phyloP scores from a whole-genome alignment of 139 green algal species.

The Zygnema circumcarinatum region DNA sequence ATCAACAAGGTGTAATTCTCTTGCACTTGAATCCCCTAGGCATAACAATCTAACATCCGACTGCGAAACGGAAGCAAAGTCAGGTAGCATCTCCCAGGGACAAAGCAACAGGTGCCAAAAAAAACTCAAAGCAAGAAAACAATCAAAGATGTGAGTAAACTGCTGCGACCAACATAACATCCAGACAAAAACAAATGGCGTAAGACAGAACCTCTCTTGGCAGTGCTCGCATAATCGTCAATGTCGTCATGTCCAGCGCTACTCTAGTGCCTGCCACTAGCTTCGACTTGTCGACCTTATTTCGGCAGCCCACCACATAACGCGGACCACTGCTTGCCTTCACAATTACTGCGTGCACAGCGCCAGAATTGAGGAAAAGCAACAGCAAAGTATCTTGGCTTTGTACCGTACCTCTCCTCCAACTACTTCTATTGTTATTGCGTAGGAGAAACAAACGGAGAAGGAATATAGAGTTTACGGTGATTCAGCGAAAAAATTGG shows the following conservation, averaged over 20 bases:
- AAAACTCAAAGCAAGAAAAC: too few species aligned
- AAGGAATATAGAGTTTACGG: background rate
- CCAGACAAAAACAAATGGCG: background rate
- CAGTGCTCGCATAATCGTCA: constrained; percentile 98
- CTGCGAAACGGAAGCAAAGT: too few species aligned
- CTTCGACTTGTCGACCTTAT: constrained; percentile 95
- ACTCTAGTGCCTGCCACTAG: constrained; percentile 91
- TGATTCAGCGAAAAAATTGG: too few species aligned
- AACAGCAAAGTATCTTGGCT: background rate
- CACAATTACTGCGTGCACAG: constrained; percentile 94
- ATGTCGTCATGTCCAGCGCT: constrained; percentile 98
- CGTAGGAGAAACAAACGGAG: background rate
- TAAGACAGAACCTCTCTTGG: constrained; percentile 84
- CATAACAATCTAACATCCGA: too few species aligned
- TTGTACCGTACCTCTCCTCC: background rate
- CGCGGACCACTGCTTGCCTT: constrained; percentile 96
- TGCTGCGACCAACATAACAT: too few species aligned
- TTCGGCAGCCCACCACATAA: constrained; percentile 96
- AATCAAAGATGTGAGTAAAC: too few species aligned
- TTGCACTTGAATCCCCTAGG: too few species aligned
- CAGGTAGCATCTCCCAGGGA: too few species aligned
- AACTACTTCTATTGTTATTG: too few species aligned
- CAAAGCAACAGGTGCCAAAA: too few species aligned
- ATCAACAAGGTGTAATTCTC: too few species aligned
- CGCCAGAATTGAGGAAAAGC: background rate